Evolutionary conservation across 1,284 basidiomycete genomes (phyloP).

Genomic region (Albatrellus sp.): DNA sequence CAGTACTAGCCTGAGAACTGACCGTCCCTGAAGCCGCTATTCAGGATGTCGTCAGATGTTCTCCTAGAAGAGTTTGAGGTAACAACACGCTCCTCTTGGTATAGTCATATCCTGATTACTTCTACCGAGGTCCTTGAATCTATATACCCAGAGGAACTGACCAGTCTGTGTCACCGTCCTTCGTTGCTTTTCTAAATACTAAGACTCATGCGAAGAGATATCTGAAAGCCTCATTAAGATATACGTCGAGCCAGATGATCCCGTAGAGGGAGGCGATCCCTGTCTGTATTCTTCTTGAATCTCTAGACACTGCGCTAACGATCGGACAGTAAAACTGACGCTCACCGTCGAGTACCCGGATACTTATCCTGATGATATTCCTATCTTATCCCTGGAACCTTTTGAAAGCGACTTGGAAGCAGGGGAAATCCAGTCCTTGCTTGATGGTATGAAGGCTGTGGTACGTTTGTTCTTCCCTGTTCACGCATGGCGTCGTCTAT

Average conservation of each 20-base stretch:
- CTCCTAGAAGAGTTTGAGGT: conserved; percentile 86
- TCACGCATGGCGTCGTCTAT: conserved; percentile 2
- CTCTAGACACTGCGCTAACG: conserved; percentile 13
- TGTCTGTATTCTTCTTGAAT: conserved; percentile 31
- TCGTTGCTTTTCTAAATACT: conserved; percentile 23
- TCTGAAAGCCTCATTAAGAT: conserved; percentile 77
- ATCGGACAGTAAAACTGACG: conserved; percentile 56
- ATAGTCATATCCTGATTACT: conserved; percentile 7
- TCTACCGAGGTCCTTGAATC: conserved; percentile 75
- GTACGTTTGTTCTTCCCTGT: conserved; percentile 31
- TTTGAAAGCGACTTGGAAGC: conserved; percentile 62
- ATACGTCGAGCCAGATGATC: conserved; percentile 80
- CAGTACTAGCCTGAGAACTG: too few species aligned
- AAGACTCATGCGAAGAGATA: conserved; percentile 60
- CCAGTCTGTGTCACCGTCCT: conserved; percentile 52
- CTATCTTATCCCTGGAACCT: conserved; percentile 58
- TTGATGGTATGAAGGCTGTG: conserved; percentile 48
- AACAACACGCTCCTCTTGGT: conserved; percentile 9
- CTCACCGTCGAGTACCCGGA: conserved; percentile 63
- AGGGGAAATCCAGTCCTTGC: conserved; percentile 39
- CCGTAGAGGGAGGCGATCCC: conserved; percentile 43
- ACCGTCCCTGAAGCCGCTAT: not conserved
- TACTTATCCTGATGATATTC: conserved; percentile 67
- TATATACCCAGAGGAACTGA: conserved; percentile 90
- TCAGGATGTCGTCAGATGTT: conserved; percentile 43